Evolutionary conservation across 805 yeast genomes (phyloP).

Genomic region (Candida patagonica): DNA sequence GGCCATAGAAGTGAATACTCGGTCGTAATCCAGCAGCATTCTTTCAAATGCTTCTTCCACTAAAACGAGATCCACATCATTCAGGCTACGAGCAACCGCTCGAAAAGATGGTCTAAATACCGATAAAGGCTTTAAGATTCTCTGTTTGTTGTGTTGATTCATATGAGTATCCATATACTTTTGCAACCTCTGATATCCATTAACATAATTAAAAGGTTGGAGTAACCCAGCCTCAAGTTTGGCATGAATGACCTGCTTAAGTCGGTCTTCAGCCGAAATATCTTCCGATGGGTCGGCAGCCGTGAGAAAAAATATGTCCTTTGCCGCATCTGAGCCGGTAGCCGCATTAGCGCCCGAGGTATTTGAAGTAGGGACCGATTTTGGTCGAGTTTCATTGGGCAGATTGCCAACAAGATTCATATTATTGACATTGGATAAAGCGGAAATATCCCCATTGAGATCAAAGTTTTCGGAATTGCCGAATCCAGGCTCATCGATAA

Average conservation of each 20-base stretch:
- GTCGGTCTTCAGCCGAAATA: constrained; percentile 84
- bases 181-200: constrained; percentile 84
- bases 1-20: constrained; percentile 95
- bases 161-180: constrained; percentile 87
- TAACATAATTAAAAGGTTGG: constrained; percentile 88
- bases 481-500: constrained; percentile 59
- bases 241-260: constrained; percentile 89
- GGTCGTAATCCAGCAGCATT: constrained; percentile 84
- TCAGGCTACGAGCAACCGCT: constrained; percentile 81
- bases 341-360: neutral
- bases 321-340: constrained; percentile 40
- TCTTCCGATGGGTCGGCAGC: constrained; percentile 97
- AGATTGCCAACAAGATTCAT: neutral
- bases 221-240: constrained; percentile 87
- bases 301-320: constrained; percentile 86
- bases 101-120: constrained; percentile 87
- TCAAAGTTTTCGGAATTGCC: constrained; percentile 1
- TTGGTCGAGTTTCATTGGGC: neutral
- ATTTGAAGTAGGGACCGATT: neutral
- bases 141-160: constrained; percentile 72
- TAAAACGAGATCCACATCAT: constrained; percentile 81
- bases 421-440: neutral
- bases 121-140: constrained; percentile 77
- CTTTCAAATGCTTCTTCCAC: constrained; percentile 94
- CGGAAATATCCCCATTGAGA: neutral